Percentiles rank a stretch among this genome's conserved stretches.
Conservation (phyloP, 345 rosid genomes). For the Jatropha curcas region DNA sequence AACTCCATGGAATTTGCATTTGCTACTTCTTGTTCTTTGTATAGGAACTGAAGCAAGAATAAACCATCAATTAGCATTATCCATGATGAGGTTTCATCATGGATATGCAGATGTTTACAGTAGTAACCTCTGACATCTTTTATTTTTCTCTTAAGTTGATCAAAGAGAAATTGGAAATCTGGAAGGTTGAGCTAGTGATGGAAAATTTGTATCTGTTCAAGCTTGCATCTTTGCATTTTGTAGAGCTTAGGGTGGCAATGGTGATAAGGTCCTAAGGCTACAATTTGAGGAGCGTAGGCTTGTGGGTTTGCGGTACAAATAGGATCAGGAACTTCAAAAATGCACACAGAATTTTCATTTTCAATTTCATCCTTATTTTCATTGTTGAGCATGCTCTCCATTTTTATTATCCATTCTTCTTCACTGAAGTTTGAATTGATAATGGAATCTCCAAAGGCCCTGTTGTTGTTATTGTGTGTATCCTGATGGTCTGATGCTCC, state of each 20-base stretch:
- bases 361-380: neutral
- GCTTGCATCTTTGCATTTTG: neutral
- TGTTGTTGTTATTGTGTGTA: neutral
- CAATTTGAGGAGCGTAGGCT: neutral
- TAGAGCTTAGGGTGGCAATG: neutral
- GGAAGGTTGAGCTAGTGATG: neutral
- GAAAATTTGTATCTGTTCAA: neutral
- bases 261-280: conserved; percentile 9
- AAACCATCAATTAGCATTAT: conserved; percentile 2
- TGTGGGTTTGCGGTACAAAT: neutral
- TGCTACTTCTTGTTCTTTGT: neutral
- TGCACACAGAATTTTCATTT: neutral
- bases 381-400: neutral
- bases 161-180: neutral
- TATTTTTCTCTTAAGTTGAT: neutral
- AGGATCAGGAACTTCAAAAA: neutral
- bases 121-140: neutral
- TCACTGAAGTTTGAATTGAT: neutral
- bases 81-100: conserved; percentile 4
- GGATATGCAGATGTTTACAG: neutral
- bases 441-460: neutral
- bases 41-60: neutral
- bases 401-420: neutral
- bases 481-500: neutral
- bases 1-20: neutral